phyloP scores from a whole-genome alignment of 805 yeast species.

The Yarrowia yakushimensis region DNA sequence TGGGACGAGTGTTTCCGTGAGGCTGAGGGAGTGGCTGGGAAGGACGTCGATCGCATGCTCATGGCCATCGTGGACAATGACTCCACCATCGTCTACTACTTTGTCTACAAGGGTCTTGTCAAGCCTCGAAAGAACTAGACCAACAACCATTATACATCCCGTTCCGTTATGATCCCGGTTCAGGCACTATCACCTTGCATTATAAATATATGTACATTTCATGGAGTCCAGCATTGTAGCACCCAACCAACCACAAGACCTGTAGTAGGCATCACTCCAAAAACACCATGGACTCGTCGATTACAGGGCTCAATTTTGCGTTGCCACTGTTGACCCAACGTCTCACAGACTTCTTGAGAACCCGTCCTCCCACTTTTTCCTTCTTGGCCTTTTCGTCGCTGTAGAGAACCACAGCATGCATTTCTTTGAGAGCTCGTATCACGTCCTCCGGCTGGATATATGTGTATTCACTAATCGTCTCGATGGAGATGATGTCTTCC shows the following conservation, averaged over 20 bases:
- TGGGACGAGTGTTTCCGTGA: constrained; percentile 38
- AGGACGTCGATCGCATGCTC: constrained; percentile 33
- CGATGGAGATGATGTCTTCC: constrained; percentile 31
- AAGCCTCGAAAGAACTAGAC: constrained; percentile 41
- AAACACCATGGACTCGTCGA: constrained; percentile 1
- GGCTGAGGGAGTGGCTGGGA: constrained; percentile 26
- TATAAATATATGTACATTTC: constrained; percentile 11
- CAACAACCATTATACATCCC: background rate
- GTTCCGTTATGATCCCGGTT: constrained; percentile 2
- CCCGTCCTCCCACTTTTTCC: background rate
- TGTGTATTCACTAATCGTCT: constrained; percentile 34
- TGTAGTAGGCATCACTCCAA: background rate
- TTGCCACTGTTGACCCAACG: constrained; percentile 15
- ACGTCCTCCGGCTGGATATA: constrained; percentile 40
- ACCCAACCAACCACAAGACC: background rate
- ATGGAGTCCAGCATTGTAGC: background rate
- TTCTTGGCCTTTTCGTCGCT: constrained; percentile 12
- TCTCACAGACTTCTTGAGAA: background rate
- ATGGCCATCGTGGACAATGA: constrained; percentile 45
- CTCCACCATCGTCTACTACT: constrained; percentile 44
- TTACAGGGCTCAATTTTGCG: constrained; percentile 1
- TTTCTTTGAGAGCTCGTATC: constrained; percentile 34
- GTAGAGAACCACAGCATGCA: constrained; percentile 33
- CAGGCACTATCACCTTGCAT: constrained; percentile 10
- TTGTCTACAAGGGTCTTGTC: constrained; percentile 41